Percentiles rank a stretch among this genome's conserved stretches.
phyloP scores from a whole-genome alignment of 2,329 filamentous ascomycete genomes.

The Diplodia sapinea region DNA sequence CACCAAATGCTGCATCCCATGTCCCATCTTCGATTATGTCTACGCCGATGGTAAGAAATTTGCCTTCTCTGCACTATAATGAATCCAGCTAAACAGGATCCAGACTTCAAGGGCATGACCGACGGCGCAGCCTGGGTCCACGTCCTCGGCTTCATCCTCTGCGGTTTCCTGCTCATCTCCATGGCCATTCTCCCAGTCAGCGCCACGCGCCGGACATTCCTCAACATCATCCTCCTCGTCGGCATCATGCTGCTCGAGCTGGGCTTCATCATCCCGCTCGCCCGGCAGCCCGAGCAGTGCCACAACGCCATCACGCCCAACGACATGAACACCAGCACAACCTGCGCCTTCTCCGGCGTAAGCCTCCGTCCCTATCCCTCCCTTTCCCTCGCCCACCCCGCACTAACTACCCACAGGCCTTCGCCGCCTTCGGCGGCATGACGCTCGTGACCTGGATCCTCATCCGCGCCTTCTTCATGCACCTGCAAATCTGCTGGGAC shows the following conservation, averaged over 20 bases:
- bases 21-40: conserved; percentile 77
- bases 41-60: conserved; percentile 57
- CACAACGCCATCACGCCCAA: conserved; percentile 90
- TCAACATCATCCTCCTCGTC: conserved; percentile 83
- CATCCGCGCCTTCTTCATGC: conserved; percentile 85
- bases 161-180: conserved; percentile 78
- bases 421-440: conserved; percentile 31
- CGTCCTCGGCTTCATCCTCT: conserved; percentile 72
- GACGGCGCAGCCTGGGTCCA: conserved; percentile 67
- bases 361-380: too few relatives aligned
- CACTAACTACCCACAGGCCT: conserved; percentile 36
- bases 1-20: conserved; percentile 75
- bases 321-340: conserved; percentile 80
- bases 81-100: background rate
- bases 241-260: conserved; percentile 83
- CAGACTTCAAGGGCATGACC: conserved; percentile 59
- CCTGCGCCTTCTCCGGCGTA: conserved; percentile 87
- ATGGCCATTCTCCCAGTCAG: conserved; percentile 82
- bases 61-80: background rate
- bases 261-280: conserved; percentile 88
- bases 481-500: conserved; percentile 98
- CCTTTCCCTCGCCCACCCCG: too few relatives aligned
- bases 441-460: conserved; percentile 59
- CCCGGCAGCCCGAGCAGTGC: conserved; percentile 78
- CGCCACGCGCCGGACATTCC: conserved; percentile 88